Base-by-base conservation (phyloP, 2,329 filamentous ascomycete species). In the Hypoxylon sp. region DNA sequence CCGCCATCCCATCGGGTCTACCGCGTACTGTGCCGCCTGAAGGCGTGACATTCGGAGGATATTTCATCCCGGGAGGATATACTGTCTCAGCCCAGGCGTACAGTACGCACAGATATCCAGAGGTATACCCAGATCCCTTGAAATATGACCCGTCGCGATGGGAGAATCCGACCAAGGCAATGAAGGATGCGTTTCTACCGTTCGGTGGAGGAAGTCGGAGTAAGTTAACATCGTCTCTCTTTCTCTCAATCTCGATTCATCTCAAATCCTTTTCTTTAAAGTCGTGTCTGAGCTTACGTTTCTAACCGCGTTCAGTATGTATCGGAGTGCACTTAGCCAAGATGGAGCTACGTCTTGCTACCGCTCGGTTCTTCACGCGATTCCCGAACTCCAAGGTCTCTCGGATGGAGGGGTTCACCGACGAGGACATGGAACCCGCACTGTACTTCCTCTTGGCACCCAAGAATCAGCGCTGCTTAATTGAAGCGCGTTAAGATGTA, bases 271-370 rank as follows among this genome's bases (percentile, higher is more conserved):
- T 14, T 42, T 35, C 29, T 29, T 19, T 13, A 44, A 4, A 22
- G 22, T 19, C 17, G 17, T 2, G 39, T 10, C 6, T 6, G 17
- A 5, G 31, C 24, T 29, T 10, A 31, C 31, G 9, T 29, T 44
- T 44, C 52, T 63, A 50, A 59, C 13, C 33, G 22, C 26, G 11
- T 50, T 26, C 66, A 81, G 78, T 76, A 2, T 90, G 88, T 66
- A 79, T 91, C 14, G 88, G 88, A 1, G 78, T 87, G 26, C 86
- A 89, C 66, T 79, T 90, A 19, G 87, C 88, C 0, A 79, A 81
- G 22, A 87, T 87, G 77, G 87, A 90, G 72, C 73, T 90, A 31
- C 81, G 86, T 8, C 81, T 87, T 37, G 85, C 81, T 0, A 80
- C 83, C 0, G 84, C 85, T 0, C 78, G 82, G 4, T 87, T 90